A percentile compares a stretch with the other conserved stretches of the same genome.
Conservation (phyloP, 2,329 filamentous ascomycete genomes). For the Sporothrix sp. region DNA sequence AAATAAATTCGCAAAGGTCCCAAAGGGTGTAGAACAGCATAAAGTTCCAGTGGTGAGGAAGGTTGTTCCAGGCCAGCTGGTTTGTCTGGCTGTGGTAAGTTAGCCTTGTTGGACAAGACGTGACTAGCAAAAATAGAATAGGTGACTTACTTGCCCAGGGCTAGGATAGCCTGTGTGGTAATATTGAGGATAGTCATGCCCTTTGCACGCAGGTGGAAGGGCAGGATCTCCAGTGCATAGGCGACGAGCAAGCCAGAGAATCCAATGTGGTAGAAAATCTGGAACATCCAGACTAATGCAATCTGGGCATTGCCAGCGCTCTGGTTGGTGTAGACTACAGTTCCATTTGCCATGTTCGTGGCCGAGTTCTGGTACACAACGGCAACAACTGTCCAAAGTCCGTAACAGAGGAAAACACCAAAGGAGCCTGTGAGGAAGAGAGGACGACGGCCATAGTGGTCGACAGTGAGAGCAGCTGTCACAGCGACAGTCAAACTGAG, state of each 20-base stretch:
- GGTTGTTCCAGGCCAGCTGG: conserved; percentile 50
- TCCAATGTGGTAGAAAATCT: conserved; percentile 49
- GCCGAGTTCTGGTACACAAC: conserved; percentile 38
- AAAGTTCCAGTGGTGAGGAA: conserved; percentile 53
- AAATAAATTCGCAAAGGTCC: conserved; percentile 49
- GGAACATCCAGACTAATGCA: conserved; percentile 50
- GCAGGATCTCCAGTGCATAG: conserved; percentile 50
- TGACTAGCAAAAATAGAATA: too few species aligned
- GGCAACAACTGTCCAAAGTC: conserved; percentile 43
- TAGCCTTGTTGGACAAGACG: not conserved
- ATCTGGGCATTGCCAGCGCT: conserved; percentile 44
- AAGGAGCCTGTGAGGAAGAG: conserved; percentile 43
- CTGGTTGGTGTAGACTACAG: conserved; percentile 26
- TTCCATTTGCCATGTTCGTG: conserved; percentile 15
- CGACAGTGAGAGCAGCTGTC: conserved; percentile 39
- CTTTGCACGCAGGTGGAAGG: conserved; percentile 48
- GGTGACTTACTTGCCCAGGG: conserved; percentile 2
- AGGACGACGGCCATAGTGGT: conserved; percentile 42
- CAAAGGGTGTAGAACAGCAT: conserved; percentile 58
- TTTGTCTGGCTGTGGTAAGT: conserved; percentile 44
- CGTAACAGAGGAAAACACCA: conserved; percentile 36
- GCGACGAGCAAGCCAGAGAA: conserved; percentile 49
- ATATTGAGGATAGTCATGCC: conserved; percentile 25
- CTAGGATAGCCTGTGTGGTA: conserved; percentile 17
- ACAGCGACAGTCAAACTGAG: conserved; percentile 49